Evolutionary conservation across 305 asterid species (phyloP), one percentile per base, ranked within the genome.

Genomic region (Nicotiana rustica): DNA sequence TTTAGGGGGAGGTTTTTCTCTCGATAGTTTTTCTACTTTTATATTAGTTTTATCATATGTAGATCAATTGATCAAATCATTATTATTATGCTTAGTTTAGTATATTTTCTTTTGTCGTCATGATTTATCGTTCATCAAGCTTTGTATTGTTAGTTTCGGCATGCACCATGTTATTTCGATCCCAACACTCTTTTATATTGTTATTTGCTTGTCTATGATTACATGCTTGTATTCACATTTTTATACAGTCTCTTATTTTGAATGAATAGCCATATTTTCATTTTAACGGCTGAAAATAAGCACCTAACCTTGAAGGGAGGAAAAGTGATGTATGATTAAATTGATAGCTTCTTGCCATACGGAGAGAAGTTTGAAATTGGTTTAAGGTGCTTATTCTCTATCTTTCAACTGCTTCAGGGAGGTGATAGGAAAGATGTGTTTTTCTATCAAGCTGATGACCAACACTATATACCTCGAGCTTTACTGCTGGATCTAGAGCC

Each of bases 401-500:
- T 52, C 17, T 52, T 52, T 13, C 13, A 52, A 52, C 5, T 85
- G 82, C 67, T 85, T 81, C 92, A 96, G 98, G 99, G 99, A 67
- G 99, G 99, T 49, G 99, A 96, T 83, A 86, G 99, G n/a, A 96
- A 96, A 88, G 99, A 96, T 83, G 99, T 95, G 56, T 96, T 96
- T 87, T 96, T 96, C 94, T 96, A 96, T 86, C 99, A 96, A 91
- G 98, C 98, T 33, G 99, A 96, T 83, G 99, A 96, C 85, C 99
- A 96, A 61, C 99, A 96, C 92, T 96, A 96, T 79, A 88, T 96
- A 71, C 99, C 98, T 15, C 93, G 98, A 84, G 99, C 98, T 29
- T 87, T 96, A 78, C 91, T 96, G 80, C 95, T 96, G 98, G 99
- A 96, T 88, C 89, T 96, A 89, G 98, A 96, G 91, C 99, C 99